These are phyloP conservation scores for Erigeron philadelphicus DNA, from an alignment of 140 eudicot species.

Conservation along the genomic window DNA sequence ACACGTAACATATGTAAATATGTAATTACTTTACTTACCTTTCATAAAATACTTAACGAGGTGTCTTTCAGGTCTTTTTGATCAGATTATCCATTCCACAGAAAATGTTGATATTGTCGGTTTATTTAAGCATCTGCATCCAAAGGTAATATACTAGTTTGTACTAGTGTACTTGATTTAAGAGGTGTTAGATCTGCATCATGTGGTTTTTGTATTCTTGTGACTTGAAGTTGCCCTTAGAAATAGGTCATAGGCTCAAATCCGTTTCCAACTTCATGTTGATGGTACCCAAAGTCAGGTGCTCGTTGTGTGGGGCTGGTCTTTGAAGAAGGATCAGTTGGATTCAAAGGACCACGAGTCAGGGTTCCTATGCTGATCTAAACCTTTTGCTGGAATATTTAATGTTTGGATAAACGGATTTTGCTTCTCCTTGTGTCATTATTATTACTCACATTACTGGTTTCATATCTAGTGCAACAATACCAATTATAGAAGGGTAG, in stretches of 20 bases:
- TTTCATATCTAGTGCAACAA: background rate
- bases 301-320: no score
- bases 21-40: background rate
- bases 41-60: slow-evolving; percentile 15
- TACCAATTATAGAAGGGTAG: background rate
- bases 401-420: background rate
- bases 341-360: no score
- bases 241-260: no score
- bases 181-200: background rate
- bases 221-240: no score
- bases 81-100: slow-evolving; percentile 78
- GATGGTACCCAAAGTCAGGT: no score
- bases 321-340: no score
- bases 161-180: background rate
- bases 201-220: no score
- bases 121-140: slow-evolving; percentile 80
- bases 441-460: background rate
- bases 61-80: slow-evolving; percentile 76
- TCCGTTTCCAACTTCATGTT: no score
- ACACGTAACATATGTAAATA: background rate
- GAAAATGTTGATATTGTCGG: slow-evolving; percentile 71
- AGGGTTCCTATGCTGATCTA: no score
- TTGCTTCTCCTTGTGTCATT: background rate
- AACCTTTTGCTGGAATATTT: background rate
- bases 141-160: slow-evolving; percentile 55